These are phyloP conservation scores for Epichloe sibirici DNA, from an alignment of 2,329 filamentous ascomycete genomes.

Conservation along the genomic window DNA sequence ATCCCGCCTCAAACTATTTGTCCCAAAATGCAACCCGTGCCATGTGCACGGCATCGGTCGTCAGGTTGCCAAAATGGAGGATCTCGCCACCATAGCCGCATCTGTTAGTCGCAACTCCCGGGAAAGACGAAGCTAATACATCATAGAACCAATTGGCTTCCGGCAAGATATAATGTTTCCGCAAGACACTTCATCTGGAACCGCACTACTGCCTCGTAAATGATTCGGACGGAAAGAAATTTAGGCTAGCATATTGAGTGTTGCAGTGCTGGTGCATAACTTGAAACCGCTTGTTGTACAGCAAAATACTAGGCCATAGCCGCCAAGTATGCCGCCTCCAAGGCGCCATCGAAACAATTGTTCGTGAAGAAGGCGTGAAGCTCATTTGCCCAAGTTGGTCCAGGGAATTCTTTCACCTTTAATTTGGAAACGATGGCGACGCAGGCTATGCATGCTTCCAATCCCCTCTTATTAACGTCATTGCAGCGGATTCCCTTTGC, in stretches of 20 bases:
- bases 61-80: neutral
- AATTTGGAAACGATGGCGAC: neutral
- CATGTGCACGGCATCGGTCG: neutral
- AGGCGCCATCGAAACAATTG: neutral
- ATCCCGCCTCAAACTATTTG: neutral
- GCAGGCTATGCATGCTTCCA: neutral
- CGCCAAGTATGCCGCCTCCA: neutral
- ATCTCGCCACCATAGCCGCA: neutral
- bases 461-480: neutral
- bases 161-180: neutral
- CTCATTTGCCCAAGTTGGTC: neutral
- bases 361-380: neutral
- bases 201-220: neutral
- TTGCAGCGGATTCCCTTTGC: no score
- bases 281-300: conserved; percentile 6
- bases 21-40: neutral
- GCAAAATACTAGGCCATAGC: neutral
- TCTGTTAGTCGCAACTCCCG: neutral
- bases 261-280: conserved; percentile 2
- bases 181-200: neutral
- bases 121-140: conserved; percentile 31
- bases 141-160: conserved; percentile 13
- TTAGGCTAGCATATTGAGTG: neutral
- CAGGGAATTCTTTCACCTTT: neutral
- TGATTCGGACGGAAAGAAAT: neutral